Evolutionary conservation across 2,329 filamentous ascomycete genomes (phyloP), one percentile per base, ranked within the genome.

Genomic region (Sporothrix pallida): DNA sequence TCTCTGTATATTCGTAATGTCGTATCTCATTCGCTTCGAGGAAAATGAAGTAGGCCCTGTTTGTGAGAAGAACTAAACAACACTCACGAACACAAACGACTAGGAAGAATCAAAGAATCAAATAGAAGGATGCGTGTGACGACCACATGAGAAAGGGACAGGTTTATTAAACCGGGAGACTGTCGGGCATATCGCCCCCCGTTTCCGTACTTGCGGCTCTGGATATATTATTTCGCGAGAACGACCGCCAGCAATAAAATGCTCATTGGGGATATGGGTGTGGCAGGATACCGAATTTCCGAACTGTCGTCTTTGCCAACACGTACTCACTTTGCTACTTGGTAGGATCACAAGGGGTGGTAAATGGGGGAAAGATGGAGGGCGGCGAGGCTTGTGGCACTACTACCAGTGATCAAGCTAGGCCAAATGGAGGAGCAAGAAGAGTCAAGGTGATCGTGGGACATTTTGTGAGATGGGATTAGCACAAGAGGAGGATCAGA

Each of bases 221-320:
- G 50, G 26, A 65, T 56, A 42, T 42, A 70, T 70, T 65, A 65
- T 65, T 20, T 65, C 17, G 42, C 37, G 37, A 65, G n/a, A 2
- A 23, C 62, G 62, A 23, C 37, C 10, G n/a, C 37, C 44, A 6
- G 17, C 10, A 46, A 20, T 20, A 65, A 10, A 10, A 12, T 15
- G 8, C 17, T 10, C 37, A 4, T 26, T 9, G 10, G 13, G 8
- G 26, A 26, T 54, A 15, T 44, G 31, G 31, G 42, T 52, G 50
- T 44, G 68, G 54, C 6, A 71, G 8, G 68, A 60, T 60, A 71
- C 68, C 31, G 52, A 71, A 48, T 71, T 56, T 56, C 67, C 67
- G 50, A 70, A 56, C 26, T n/a, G 10, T 70, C 50, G 48, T 42
- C 37, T 20, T 10, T 7, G 9, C 31, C 23, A 13, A 60, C 26